Percentiles rank a stretch among this genome's conserved stretches.
phyloP scores from a whole-genome alignment of 2,329 filamentous ascomycete species.

The Cryphonectria japonica region DNA sequence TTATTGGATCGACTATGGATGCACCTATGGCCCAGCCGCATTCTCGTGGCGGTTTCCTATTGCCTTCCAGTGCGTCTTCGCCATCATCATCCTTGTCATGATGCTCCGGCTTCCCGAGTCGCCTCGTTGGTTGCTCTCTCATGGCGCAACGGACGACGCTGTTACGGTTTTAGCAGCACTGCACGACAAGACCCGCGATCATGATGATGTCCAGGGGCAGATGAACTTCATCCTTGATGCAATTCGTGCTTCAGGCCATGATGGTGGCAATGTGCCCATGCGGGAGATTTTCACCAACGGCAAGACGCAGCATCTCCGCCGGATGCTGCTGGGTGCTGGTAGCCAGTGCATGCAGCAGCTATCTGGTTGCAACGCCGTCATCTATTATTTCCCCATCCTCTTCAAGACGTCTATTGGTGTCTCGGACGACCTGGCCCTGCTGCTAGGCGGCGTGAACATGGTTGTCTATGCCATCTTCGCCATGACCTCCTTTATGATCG shows the following conservation, averaged over 20 bases:
- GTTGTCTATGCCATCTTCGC: conserved; percentile 62
- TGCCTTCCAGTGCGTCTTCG: conserved; percentile 48
- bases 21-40: conserved; percentile 38
- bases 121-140: conserved; percentile 52
- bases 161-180: conserved; percentile 56
- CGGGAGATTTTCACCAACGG: conserved; percentile 34
- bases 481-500: conserved; percentile 57
- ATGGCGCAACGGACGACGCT: conserved; percentile 55
- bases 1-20: conserved; percentile 49
- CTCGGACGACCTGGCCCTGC: conserved; percentile 44
- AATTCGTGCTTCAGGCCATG: conserved; percentile 38
- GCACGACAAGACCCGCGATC: conserved; percentile 54
- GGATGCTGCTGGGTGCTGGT: conserved; percentile 32
- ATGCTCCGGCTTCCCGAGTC: conserved; percentile 55
- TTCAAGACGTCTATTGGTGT: conserved; percentile 41
- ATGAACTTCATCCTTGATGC: conserved; percentile 47
- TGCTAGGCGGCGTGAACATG: conserved; percentile 55
- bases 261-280: conserved; percentile 37
- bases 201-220: conserved; percentile 47
- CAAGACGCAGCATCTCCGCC: conserved; percentile 34
- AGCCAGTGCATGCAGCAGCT: conserved; percentile 37
- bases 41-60: conserved; percentile 47
- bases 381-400: conserved; percentile 52
- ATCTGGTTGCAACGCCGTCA: conserved; percentile 49
- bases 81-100: conserved; percentile 46